phyloP scores from a whole-genome alignment of 2,329 filamentous ascomycete genomes.

The Penicillium freii region DNA sequence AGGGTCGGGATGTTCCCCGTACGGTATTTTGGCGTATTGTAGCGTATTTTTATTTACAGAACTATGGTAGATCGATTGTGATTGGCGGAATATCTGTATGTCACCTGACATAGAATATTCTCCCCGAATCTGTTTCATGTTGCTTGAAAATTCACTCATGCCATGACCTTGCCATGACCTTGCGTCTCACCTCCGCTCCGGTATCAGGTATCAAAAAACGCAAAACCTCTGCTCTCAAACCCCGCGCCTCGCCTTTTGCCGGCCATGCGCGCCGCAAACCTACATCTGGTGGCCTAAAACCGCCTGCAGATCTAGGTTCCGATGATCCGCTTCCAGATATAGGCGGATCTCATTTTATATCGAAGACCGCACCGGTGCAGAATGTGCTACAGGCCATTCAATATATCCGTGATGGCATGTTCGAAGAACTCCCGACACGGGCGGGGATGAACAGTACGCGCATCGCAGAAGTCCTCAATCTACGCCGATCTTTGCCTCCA shows the following conservation, averaged over 20 bases:
- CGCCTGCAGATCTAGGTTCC: conserved; percentile 22
- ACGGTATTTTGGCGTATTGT: conserved; percentile 9
- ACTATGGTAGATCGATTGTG: conserved; percentile 1
- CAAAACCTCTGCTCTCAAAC: conserved; percentile 28
- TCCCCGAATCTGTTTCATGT: neutral
- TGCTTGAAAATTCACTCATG: neutral
- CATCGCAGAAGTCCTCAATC: conserved; percentile 59
- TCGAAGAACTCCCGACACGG: conserved; percentile 54
- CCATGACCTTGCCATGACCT: conserved; percentile 38
- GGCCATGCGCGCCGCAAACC: conserved; percentile 43
- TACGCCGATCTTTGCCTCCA: conserved; percentile 54
- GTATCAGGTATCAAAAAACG: conserved; percentile 48
- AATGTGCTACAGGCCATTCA: conserved; percentile 55
- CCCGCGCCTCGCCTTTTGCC: conserved; percentile 43
- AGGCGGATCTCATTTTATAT: conserved; percentile 51
- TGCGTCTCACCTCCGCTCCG: conserved; percentile 49
- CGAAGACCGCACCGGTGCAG: conserved; percentile 46
- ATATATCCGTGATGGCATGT: conserved; percentile 54
- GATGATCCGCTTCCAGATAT: conserved; percentile 51
- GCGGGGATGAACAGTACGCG: conserved; percentile 62
- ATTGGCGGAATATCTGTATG: conserved; percentile 11
- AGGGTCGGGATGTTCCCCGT: neutral
- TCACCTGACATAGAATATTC: conserved; percentile 21
- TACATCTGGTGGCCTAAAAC: conserved; percentile 27
- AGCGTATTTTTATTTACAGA: conserved; percentile 9